These are phyloP conservation scores for Suillus paluster DNA, from an alignment of 768 basidiomycete genomes.

Conservation along the genomic window DNA sequence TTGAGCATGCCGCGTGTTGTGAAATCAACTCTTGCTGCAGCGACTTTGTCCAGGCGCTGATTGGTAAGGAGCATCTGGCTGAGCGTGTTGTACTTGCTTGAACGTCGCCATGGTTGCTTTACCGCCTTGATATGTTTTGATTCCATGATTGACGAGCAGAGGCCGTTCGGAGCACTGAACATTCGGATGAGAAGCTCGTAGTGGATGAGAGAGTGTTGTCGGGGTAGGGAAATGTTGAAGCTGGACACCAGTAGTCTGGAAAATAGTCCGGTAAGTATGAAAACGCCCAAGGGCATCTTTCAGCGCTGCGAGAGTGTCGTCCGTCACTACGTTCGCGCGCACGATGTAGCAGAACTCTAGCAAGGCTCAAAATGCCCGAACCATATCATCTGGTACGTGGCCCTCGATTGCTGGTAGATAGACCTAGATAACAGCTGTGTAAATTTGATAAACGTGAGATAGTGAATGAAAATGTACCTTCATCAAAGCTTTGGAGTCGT, in stretches of 20 bases:
- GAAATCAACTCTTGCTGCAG: constrained; percentile 24
- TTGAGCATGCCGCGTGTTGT: constrained; percentile 23
- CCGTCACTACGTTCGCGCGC: constrained; percentile 11
- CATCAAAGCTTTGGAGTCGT: constrained; percentile 33
- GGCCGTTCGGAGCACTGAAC: too few relatives aligned
- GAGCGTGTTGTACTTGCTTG: too few relatives aligned
- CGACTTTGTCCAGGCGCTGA: constrained; percentile 31
- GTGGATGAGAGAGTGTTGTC: constrained; percentile 22
- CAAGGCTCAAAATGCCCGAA: constrained; percentile 25
- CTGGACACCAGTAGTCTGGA: constrained; percentile 15
- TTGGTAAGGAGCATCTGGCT: too few relatives aligned
- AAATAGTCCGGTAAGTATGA: constrained; percentile 14
- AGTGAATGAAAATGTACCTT: constrained; percentile 7
- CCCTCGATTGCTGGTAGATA: constrained; percentile 36
- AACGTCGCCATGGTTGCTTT: too few relatives aligned
- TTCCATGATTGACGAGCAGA: constrained; percentile 17
- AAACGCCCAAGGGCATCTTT: constrained; percentile 8
- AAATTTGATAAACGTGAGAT: not conserved
- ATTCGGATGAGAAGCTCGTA: too few relatives aligned
- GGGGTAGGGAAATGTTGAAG: constrained; percentile 17
- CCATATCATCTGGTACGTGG: constrained; percentile 34
- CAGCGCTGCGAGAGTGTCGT: constrained; percentile 11
- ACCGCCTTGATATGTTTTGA: too few relatives aligned
- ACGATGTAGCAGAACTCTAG: constrained; percentile 35
- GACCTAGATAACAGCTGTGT: constrained; percentile 23